Percentiles rank a stretch among this genome's conserved stretches.
These are phyloP conservation scores for Fonsecaea pugnacius DNA, from an alignment of 2,329 filamentous ascomycete genomes.

Conservation along the genomic window DNA sequence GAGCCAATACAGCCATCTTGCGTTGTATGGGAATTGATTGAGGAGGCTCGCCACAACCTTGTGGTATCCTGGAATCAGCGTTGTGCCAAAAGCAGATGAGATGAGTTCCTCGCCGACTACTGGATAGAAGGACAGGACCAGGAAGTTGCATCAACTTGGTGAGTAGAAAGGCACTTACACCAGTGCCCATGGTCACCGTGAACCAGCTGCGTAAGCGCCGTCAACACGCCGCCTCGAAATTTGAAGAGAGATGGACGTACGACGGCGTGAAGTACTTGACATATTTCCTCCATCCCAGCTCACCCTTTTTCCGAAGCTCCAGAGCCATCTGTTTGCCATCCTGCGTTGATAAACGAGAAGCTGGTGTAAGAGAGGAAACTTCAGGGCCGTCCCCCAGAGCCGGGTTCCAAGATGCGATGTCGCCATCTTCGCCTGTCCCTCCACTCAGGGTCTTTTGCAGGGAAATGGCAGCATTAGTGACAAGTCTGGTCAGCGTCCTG, in stretches of 20 bases:
- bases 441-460: constrained; percentile 20
- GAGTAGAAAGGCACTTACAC: constrained; percentile 43
- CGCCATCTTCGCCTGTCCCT: constrained; percentile 15
- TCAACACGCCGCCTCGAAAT: background rate
- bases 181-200: constrained; percentile 68
- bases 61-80: background rate
- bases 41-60: constrained; percentile 64
- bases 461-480: constrained; percentile 19
- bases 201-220: constrained; percentile 50
- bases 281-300: constrained; percentile 27
- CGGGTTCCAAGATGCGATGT: constrained; percentile 23
- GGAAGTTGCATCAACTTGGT: background rate
- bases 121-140: background rate
- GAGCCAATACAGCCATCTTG: constrained; percentile 61
- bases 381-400: constrained; percentile 19
- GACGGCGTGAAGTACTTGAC: constrained; percentile 30
- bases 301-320: constrained; percentile 13
- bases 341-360: constrained; percentile 6
- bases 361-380: constrained; percentile 2
- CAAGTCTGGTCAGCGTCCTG: constrained; percentile 11
- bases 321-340: constrained; percentile 17
- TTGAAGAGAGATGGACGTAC: constrained; percentile 12
- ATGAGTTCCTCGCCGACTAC: background rate
- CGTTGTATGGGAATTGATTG: constrained; percentile 64
- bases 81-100: background rate